phyloP scores from a whole-genome alignment of 768 basidiomycete species.

The Leccinum uliginosum region DNA sequence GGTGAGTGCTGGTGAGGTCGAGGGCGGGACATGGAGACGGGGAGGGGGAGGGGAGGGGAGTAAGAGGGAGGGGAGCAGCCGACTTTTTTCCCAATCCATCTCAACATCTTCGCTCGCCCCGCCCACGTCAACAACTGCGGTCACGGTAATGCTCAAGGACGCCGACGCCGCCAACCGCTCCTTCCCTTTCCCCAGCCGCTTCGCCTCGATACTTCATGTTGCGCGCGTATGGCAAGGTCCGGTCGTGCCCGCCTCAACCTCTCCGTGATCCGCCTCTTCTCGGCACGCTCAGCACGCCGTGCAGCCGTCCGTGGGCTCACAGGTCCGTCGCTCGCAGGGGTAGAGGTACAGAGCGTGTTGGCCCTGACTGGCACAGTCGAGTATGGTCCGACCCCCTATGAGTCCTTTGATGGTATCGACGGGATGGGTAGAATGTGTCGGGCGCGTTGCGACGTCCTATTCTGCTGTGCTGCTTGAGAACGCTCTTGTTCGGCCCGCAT shows the following conservation, averaged over 20 bases:
- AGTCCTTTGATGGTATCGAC: slow-evolving; percentile 23
- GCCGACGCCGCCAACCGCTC: neutral
- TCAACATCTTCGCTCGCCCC: slow-evolving; percentile 6
- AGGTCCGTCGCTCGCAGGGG: neutral
- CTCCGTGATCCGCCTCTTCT: slow-evolving; percentile 30
- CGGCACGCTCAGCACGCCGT: slow-evolving; percentile 17
- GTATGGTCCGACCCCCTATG: slow-evolving; percentile 4
- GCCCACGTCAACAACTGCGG: too few species aligned
- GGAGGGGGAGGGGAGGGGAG: too few species aligned
- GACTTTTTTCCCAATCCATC: slow-evolving; percentile 29
- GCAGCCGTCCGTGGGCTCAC: slow-evolving; percentile 18
- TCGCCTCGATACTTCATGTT: too few species aligned
- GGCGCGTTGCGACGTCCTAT: slow-evolving; percentile 56
- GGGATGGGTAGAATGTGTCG: slow-evolving; percentile 31
- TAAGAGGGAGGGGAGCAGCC: too few species aligned
- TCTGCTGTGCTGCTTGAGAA: slow-evolving; percentile 56
- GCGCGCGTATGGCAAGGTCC: slow-evolving; percentile 32
- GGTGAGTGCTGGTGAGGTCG: too few species aligned
- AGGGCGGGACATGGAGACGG: too few species aligned
- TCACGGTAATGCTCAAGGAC: too few species aligned
- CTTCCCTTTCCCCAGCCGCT: too few species aligned
- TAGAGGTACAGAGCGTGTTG: neutral
- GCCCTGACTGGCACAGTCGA: neutral
- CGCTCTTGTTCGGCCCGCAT: slow-evolving; percentile 81
- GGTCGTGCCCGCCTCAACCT: slow-evolving; percentile 43